These are phyloP conservation scores for Cyphellophora europaea DNA, from an alignment of 2,329 filamentous ascomycete species.

Conservation along the genomic window DNA sequence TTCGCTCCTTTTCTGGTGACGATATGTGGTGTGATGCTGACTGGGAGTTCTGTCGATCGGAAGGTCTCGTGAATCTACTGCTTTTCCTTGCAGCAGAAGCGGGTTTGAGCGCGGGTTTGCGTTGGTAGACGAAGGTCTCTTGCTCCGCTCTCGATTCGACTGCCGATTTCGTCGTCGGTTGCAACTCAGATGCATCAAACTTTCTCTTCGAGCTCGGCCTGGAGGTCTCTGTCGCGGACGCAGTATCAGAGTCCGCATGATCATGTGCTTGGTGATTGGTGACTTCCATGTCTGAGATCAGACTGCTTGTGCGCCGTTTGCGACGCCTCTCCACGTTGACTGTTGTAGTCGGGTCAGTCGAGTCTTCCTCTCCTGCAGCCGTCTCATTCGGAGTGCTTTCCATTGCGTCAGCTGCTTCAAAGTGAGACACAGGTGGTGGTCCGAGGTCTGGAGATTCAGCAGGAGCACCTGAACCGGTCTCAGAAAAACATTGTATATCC, in stretches of 20 bases:
- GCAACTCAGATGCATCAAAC: conserved; percentile 15
- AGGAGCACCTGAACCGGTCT: too few relatives aligned
- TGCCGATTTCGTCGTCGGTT: conserved; percentile 8
- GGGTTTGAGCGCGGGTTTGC: conserved; percentile 8
- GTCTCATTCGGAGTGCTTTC: conserved; percentile 15
- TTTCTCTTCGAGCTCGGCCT: conserved; percentile 19
- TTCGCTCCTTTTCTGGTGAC: conserved; percentile 5
- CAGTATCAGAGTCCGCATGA: conserved; percentile 5
- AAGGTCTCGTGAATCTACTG: conserved; percentile 15
- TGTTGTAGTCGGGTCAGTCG: too few relatives aligned
- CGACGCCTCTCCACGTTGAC: conserved; percentile 42
- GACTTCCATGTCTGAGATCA: conserved; percentile 33
- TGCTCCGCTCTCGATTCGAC: conserved; percentile 4
- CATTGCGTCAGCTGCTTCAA: conserved; percentile 39
- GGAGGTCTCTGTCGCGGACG: conserved; percentile 5
- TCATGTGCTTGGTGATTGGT: conserved; percentile 25
- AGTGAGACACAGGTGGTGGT: conserved; percentile 44
- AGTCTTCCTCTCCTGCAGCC: too few relatives aligned
- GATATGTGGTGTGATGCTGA: neutral
- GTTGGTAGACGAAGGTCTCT: conserved; percentile 17
- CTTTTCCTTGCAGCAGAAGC: conserved; percentile 9
- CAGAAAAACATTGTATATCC: conserved; percentile 25
- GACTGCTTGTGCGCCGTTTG: conserved; percentile 41
- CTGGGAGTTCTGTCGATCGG: conserved; percentile 7
- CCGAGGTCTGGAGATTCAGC: conserved; percentile 25